Evolutionary conservation across 179 eudicot genomes (phyloP).

Genomic region (Gypsophila paniculata): DNA sequence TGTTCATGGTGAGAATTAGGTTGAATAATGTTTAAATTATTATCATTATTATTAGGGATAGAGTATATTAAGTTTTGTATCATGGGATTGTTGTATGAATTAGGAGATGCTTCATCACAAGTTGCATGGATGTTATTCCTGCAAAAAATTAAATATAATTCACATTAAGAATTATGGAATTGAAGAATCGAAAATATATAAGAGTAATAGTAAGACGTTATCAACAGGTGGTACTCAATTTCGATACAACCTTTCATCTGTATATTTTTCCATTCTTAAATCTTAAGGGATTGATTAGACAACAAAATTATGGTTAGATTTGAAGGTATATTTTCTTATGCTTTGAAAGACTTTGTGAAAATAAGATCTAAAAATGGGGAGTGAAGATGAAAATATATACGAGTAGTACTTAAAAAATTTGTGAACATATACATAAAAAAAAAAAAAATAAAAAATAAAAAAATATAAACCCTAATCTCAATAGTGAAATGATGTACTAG

Average conservation of each 20-base stretch:
- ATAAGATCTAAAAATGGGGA: not conserved
- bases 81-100: constrained; percentile 31
- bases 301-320: not conserved
- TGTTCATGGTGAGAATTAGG: constrained; percentile 15
- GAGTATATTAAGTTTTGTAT: constrained; percentile 40
- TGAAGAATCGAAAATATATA: not conserved
- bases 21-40: constrained; percentile 23
- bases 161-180: not conserved
- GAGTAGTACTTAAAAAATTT: not conserved
- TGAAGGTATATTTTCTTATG: not conserved
- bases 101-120: constrained; percentile 24
- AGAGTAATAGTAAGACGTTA: not conserved
- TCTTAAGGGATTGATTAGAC: too few relatives aligned
- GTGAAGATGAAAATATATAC: too few relatives aligned
- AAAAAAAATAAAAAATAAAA: not conserved
- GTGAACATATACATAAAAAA: not conserved
- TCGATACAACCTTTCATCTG: not conserved
- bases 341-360: not conserved
- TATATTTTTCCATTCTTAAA: too few relatives aligned
- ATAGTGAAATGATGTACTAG: constrained; percentile 1
- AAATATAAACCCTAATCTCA: constrained; percentile 22
- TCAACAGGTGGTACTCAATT: not conserved
- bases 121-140: constrained; percentile 32
- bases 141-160: constrained; percentile 1
- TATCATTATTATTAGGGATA: constrained; percentile 25